Evolutionary conservation across 2,329 filamentous ascomycete species (phyloP).

Genomic region (Claviceps paspali): DNA sequence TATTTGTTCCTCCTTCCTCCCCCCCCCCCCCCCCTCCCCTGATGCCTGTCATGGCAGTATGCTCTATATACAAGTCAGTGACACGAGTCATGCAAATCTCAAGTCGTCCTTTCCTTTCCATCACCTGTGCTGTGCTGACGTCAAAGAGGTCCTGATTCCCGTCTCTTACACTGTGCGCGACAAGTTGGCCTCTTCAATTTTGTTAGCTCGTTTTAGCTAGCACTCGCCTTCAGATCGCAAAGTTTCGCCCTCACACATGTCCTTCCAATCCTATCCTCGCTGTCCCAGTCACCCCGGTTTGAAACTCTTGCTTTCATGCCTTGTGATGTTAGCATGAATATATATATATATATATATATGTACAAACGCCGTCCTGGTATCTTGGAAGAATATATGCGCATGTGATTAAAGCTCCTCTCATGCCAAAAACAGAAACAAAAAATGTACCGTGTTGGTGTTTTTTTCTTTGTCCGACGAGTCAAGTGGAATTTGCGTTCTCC

Average conservation of each 20-base stretch:
- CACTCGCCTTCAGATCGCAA: not conserved
- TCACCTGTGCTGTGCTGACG: not conserved
- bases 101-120: not conserved
- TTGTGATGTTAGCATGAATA: too few species aligned
- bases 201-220: not conserved
- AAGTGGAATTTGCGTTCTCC: conserved; percentile 19
- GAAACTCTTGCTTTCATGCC: too few species aligned
- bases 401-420: conserved; percentile 3
- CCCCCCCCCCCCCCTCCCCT: too few species aligned
- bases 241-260: conserved; percentile 1
- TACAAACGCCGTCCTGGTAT: conserved; percentile 24
- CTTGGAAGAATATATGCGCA: conserved; percentile 13
- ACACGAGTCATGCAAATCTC: not conserved
- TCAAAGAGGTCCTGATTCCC: too few species aligned
- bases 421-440: too few species aligned
- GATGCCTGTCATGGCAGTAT: not conserved
- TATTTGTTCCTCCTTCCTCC: not conserved
- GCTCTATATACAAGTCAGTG: not conserved
- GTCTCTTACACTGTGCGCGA: too few species aligned
- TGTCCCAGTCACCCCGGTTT: not conserved
- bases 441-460: not conserved
- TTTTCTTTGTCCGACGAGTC: conserved; percentile 8
- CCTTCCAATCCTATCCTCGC: not conserved
- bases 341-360: too few species aligned
- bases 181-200: not conserved